Percentiles rank a stretch among this genome's conserved stretches.
These are phyloP conservation scores for Nitzschia sp. DNA, from an alignment of 108 stramenopile genomes.

Conservation along the genomic window DNA sequence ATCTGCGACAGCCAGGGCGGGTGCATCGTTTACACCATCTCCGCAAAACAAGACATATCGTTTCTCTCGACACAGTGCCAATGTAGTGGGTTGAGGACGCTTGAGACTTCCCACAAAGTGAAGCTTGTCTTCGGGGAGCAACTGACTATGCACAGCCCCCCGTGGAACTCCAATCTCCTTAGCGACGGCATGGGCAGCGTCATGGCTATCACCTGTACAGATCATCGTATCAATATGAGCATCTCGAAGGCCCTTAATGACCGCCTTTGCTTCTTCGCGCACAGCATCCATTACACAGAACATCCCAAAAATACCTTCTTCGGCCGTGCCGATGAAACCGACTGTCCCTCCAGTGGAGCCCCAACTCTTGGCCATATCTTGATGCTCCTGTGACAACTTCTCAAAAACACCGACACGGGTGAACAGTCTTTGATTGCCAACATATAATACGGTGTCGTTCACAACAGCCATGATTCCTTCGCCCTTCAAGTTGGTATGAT, in stretches of 20 bases:
- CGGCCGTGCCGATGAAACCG: slow-evolving; percentile 78
- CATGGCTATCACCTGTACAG: slow-evolving; percentile 97
- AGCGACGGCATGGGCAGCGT: slow-evolving; percentile 88
- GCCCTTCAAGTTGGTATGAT: slow-evolving; percentile 79
- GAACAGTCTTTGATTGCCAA: slow-evolving; percentile 79
- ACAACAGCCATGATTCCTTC: slow-evolving; percentile 77
- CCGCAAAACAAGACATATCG: slow-evolving; percentile 60
- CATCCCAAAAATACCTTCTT: slow-evolving; percentile 70
- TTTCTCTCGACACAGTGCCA: slow-evolving; percentile 27
- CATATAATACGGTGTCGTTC: slow-evolving; percentile 55
- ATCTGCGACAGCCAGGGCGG: slow-evolving; percentile 89
- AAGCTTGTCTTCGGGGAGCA: slow-evolving; percentile 85
- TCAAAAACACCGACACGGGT: slow-evolving; percentile 60
- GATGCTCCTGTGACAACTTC: slow-evolving; percentile 26
- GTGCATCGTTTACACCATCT: slow-evolving; percentile 97
- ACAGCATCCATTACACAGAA: slow-evolving; percentile 77
- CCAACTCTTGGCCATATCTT: slow-evolving; percentile 49
- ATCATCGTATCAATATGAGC: slow-evolving; percentile 82
- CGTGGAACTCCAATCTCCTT: slow-evolving; percentile 64
- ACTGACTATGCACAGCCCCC: slow-evolving; percentile 52
- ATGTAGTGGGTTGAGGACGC: slow-evolving; percentile 26
- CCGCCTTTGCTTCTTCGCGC: slow-evolving; percentile 64
- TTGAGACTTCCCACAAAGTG: slow-evolving; percentile 60
- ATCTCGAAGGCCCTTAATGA: slow-evolving; percentile 47
- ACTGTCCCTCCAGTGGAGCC: slow-evolving; percentile 68